Evolutionary conservation across 257 asterid genomes (phyloP), one percentile per base, ranked within the genome.

Genomic region (Ilex asprella): DNA sequence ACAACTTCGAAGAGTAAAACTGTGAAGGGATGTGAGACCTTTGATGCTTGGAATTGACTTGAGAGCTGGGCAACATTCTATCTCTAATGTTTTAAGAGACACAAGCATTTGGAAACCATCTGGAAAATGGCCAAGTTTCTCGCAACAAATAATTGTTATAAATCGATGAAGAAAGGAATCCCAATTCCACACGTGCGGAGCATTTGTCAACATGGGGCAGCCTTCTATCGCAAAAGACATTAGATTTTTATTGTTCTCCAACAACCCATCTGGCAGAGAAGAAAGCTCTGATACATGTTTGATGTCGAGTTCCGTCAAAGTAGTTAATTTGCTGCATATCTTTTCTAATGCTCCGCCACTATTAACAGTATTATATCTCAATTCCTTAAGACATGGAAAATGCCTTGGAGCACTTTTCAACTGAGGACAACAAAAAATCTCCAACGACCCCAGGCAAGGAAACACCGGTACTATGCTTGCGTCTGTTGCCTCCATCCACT

Each of bases 261-360:
- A 21, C 27, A 21, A 21, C 27, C 27, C 35, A 64, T 9, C n/a
- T 31, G 27, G 27, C 27, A 21, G 27, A 21, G 27, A 21, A 21
- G 27, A 21, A 21, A 21, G 27, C 27, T 21, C 56, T 29, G 46
- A 2, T 49, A 64, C 61, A 29, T 12, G 1, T 0, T 2, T 0
- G 16, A 69, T 31, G 0, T 0, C 0, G 35, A 68, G 73, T 0
- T 30, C 0, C 2, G 47, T 16, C 0, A 79, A 63, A 39, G 70
- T 61, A 15, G 59, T 62, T 3, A 61, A 41, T 56, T 46, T 27
- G 12, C 59, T 50, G 52, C 74, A 62, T 44, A 55, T 61, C n/a
- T 50, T 62, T 51, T 44, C 47, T 59, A 66, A 64, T 12, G 65
- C 11, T 7, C 9, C 9, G 1, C 50, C 13, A 12, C 50, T 44